Evolutionary conservation across 2,329 filamentous ascomycete species (phyloP).

Genomic region (Diaporthe destruens): DNA sequence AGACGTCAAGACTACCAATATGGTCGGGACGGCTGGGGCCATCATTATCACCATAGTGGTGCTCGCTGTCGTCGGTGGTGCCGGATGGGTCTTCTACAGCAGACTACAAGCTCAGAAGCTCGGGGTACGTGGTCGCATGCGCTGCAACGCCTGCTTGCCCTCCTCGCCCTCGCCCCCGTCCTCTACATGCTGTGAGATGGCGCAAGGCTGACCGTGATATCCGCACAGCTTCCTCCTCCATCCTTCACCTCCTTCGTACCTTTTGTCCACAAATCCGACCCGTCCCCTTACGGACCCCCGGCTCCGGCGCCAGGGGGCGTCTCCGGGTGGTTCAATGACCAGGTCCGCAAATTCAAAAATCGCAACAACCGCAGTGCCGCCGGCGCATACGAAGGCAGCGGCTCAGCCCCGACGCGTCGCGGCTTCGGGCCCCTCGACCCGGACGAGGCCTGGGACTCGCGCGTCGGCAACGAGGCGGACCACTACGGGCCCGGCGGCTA

Average conservation of each 20-base stretch:
- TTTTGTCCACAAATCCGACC: conserved; percentile 67
- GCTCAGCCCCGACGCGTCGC: conserved; percentile 57
- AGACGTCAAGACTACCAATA: conserved; percentile 49
- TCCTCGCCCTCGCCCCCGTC: background rate
- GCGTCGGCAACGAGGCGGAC: conserved; percentile 81
- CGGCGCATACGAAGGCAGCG: conserved; percentile 76
- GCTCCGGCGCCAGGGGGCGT: conserved; percentile 72
- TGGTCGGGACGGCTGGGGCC: conserved; percentile 72
- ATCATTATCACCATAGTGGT: conserved; percentile 81
- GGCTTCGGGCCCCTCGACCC: conserved; percentile 80
- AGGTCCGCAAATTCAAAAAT: conserved; percentile 73
- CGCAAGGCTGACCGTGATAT: conserved; percentile 27
- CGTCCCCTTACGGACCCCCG: conserved; percentile 61
- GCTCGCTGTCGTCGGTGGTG: conserved; percentile 66
- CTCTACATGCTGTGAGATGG: background rate
- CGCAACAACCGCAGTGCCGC: conserved; percentile 74
- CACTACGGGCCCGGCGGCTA: conserved; percentile 71
- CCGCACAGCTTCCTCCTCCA: conserved; percentile 74
- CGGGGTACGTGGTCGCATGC: conserved; percentile 65
- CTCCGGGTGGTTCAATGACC: conserved; percentile 79
- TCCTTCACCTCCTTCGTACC: conserved; percentile 77
- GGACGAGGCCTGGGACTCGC: conserved; percentile 87
- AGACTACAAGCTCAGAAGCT: conserved; percentile 79
- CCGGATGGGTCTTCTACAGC: conserved; percentile 78
- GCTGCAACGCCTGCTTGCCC: conserved; percentile 23